Conservation (phyloP, 116 monocot species). For the Thalassia testudinum region DNA sequence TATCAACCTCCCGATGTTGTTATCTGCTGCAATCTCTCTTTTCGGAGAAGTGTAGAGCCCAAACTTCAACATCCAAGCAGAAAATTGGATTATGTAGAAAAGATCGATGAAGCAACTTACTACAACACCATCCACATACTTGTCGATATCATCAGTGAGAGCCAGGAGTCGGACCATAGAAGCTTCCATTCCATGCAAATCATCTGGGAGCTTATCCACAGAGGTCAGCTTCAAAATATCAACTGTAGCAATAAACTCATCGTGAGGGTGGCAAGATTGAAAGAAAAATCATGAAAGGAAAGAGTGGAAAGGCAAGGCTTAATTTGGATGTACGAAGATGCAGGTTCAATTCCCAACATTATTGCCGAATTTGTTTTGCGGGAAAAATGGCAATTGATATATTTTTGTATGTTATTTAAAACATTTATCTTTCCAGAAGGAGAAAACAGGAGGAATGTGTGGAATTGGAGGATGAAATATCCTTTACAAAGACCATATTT, state of each 20-base stretch:
- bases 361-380: no score
- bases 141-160: constrained; percentile 79
- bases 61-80: neutral
- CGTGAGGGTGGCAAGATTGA: neutral
- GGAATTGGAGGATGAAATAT: no score
- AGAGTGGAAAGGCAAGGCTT: neutral
- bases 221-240: constrained; percentile 59
- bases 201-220: constrained; percentile 80
- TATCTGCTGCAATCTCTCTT: constrained; percentile 49
- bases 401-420: no score
- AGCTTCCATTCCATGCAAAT: constrained; percentile 88
- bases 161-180: constrained; percentile 50
- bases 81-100: neutral
- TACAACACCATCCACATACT: constrained; percentile 77
- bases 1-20: constrained; percentile 69
- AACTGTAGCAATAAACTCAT: constrained; percentile 23
- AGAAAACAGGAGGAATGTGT: no score
- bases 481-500: neutral
- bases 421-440: no score
- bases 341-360: no score
- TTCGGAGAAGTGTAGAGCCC: constrained; percentile 19
- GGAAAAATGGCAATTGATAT: no score
- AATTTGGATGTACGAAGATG: no score
- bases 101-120: constrained; percentile 19
- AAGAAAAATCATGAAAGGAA: neutral